These are phyloP conservation scores for Gracilariopsis chorda DNA, from an alignment of 23 red algal species.

Conservation along the genomic window DNA sequence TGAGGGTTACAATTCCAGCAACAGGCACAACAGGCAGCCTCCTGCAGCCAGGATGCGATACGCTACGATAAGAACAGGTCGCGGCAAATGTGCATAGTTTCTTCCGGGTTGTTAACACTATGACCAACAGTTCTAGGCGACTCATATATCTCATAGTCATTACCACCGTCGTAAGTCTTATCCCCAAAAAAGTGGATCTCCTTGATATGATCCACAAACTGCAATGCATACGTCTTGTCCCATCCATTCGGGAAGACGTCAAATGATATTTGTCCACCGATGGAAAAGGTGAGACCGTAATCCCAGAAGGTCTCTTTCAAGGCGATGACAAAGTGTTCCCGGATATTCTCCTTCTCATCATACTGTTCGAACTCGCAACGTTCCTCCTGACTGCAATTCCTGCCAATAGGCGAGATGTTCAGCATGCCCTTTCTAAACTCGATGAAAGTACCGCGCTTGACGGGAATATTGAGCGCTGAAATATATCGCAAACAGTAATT, in stretches of 20 bases:
- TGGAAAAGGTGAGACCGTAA: slow-evolving; percentile 86
- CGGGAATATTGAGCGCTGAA: slow-evolving; percentile 81
- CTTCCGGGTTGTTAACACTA: slow-evolving; percentile 69
- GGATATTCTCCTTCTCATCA: slow-evolving; percentile 67
- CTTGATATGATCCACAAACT: slow-evolving; percentile 76
- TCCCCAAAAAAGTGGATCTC: slow-evolving; percentile 97
- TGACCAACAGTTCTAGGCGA: slow-evolving; percentile 72
- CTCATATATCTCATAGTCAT: slow-evolving; percentile 98
- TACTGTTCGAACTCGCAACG: slow-evolving; percentile 90
- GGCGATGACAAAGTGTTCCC: slow-evolving; percentile 76
- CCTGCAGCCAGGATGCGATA: too few species aligned
- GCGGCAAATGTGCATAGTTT: slow-evolving; percentile 72
- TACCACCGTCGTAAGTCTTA: slow-evolving; percentile 93
- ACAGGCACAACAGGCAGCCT: too few species aligned
- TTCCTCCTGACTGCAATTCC: slow-evolving; percentile 96
- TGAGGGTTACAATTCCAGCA: too few species aligned
- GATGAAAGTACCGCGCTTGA: slow-evolving; percentile 98
- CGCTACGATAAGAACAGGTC: slow-evolving; percentile 66
- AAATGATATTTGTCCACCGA: slow-evolving; percentile 98
- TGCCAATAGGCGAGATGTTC: slow-evolving; percentile 94
- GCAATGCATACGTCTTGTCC: slow-evolving; percentile 95
- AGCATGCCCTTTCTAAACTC: slow-evolving; percentile 99
- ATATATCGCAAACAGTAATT: slow-evolving; percentile 89
- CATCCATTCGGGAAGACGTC: slow-evolving; percentile 96
- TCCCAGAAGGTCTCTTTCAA: slow-evolving; percentile 78